Evolutionary conservation across 495 filamentous ascomycete genomes (phyloP).

Genomic region (Choiromyces venosus): DNA sequence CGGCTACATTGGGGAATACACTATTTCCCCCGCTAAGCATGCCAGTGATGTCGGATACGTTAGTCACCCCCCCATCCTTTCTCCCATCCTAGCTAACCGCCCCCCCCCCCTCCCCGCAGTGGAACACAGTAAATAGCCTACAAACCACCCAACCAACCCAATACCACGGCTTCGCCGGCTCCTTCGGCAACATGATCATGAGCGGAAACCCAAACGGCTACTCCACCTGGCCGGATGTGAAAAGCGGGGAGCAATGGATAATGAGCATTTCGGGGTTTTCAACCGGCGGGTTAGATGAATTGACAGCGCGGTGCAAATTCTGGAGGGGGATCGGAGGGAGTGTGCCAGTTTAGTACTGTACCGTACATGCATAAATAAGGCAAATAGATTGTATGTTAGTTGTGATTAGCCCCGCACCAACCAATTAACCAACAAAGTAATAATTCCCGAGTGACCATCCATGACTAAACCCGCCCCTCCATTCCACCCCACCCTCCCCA

Average conservation of each 20-base stretch:
- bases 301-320: conserved; percentile 52
- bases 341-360: conserved; percentile 47
- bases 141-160: conserved; percentile 51
- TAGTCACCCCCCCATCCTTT: too few species aligned
- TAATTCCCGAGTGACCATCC: background rate
- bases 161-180: conserved; percentile 56
- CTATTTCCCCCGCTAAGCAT: conserved; percentile 56
- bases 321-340: conserved; percentile 49
- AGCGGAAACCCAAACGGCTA: conserved; percentile 56
- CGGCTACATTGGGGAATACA: conserved; percentile 56
- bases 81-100: conserved; percentile 15
- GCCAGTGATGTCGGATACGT: conserved; percentile 57
- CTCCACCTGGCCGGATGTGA: conserved; percentile 51
- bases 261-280: conserved; percentile 48
- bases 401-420: too few species aligned
- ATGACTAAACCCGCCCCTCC: background rate
- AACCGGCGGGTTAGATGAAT: conserved; percentile 41
- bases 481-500: too few species aligned
- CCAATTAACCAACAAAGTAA: too few species aligned
- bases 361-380: too few species aligned
- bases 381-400: too few species aligned
- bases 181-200: conserved; percentile 56
- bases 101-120: too few species aligned
- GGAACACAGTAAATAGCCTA: conserved; percentile 54
- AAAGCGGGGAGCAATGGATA: conserved; percentile 50